Evolutionary conservation across 1,139 yeast genomes (phyloP).

Genomic region (Geotrichum phurueaensis): DNA sequence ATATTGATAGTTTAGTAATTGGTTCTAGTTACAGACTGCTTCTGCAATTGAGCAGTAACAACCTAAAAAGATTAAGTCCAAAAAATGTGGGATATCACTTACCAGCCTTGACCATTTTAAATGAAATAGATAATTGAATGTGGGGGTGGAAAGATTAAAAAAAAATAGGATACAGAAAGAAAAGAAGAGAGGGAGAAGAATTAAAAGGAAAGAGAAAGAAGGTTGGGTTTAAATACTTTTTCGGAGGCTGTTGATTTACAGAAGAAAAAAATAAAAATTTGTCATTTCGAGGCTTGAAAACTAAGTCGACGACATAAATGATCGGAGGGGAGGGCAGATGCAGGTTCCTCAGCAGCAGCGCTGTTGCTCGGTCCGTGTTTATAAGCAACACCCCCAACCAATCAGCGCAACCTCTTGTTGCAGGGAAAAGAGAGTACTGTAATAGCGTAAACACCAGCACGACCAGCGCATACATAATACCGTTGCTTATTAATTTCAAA

Average conservation of each 20-base stretch:
- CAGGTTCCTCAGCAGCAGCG: background rate
- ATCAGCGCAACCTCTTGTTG: background rate
- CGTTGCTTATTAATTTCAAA: background rate
- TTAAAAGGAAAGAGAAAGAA: background rate
- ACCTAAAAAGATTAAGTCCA: background rate
- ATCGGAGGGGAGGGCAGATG: background rate
- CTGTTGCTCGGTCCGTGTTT: background rate
- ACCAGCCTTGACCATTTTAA: slow-evolving; percentile 14
- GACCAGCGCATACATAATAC: background rate
- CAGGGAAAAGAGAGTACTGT: background rate
- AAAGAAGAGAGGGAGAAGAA: background rate
- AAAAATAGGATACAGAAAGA: background rate
- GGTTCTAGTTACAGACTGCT: background rate
- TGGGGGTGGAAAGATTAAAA: background rate
- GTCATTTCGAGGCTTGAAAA: background rate
- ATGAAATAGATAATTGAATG: background rate
- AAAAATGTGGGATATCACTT: background rate
- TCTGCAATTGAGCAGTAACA: background rate
- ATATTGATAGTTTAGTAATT: background rate
- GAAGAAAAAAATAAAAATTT: background rate
- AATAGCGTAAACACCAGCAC: background rate
- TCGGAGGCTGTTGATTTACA: background rate
- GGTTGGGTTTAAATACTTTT: background rate
- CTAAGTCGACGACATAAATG: background rate
- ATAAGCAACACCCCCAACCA: background rate